Base-by-base conservation (phyloP, 768 basidiomycete species). In the Tulasnella sp. region DNA sequence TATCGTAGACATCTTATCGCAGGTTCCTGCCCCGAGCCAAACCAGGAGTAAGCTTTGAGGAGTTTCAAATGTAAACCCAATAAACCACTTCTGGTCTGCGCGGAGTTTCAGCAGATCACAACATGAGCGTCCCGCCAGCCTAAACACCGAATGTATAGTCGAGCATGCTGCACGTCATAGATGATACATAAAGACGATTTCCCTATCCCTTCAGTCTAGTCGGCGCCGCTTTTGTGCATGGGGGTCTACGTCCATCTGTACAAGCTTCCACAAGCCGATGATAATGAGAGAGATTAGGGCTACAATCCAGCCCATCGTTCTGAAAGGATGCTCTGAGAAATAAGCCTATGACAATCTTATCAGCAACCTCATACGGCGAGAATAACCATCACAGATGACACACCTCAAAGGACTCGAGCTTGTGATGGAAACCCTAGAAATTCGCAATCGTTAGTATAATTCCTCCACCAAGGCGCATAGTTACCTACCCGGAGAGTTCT, bases 401-500 rank as follows among this genome's bases (percentile, higher is more conserved):
- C 5, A 78, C 77, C 74, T 80, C 79, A 50, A 80, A 54, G 46
- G 28, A 48, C 37, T 37, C 42, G 28, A 80, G 22, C 42, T 73
- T 74, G 44, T 80, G 74, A n/a, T 80, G 79, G 37, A 73, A 37
- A 22, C 69, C 74, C 79, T 80, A 46, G 24, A n/a, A 40, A 37
- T 18, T 72, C 7, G 28, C 46, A 46, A 46, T 40, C 24, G 44
- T 72, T 40, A 41, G 46, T 16, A 72, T 4, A 6, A 72, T 31
- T 75, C 42, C 58, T n/a, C 37, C 22, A 12, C 16, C 11, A 18
- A 34, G 28, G 18, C 74, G 22, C 9, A 1, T 40, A 24, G 50
- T 28, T 48, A 81, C 81, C 18, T 31, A 81, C 81, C 58, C 81
- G 42, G 16, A 81, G n/a, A 14, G 58, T 75, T 46, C 94, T 89